These are phyloP conservation scores for Moesziomyces sp. DNA, from an alignment of 1,284 basidiomycete genomes.

Conservation along the genomic window DNA sequence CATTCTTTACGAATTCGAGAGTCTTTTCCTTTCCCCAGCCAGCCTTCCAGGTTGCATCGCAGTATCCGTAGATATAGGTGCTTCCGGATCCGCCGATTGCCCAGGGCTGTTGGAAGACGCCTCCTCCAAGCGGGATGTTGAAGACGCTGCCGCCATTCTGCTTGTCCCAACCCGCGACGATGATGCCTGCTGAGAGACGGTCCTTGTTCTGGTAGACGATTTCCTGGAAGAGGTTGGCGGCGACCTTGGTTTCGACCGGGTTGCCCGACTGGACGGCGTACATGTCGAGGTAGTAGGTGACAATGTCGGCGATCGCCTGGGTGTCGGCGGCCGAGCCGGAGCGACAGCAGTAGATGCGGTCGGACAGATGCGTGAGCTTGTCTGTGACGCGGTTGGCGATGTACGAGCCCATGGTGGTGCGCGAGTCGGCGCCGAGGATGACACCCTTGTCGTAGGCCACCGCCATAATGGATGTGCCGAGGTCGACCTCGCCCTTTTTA, in stretches of 20 bases:
- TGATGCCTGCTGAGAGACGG: slow-evolving; percentile 88
- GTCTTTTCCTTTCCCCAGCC: slow-evolving; percentile 93
- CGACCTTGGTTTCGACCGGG: slow-evolving; percentile 82
- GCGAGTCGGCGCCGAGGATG: slow-evolving; percentile 94
- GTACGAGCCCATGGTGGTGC: slow-evolving; percentile 96
- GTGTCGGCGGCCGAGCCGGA: slow-evolving; percentile 98
- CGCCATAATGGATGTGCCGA: slow-evolving; percentile 94
- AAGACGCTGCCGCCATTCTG: slow-evolving; percentile 92
- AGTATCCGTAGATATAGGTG: slow-evolving; percentile 98
- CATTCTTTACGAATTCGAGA: slow-evolving; percentile 91
- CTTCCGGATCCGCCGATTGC: slow-evolving; percentile 78
- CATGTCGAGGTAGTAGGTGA: slow-evolving; percentile 87
- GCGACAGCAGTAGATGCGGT: slow-evolving; percentile 98
- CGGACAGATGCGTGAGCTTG: slow-evolving; percentile 95
- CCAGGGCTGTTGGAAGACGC: slow-evolving; percentile 65
- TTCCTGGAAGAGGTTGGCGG: slow-evolving; percentile 86
- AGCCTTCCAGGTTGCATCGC: slow-evolving; percentile 95
- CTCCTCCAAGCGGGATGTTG: slow-evolving; percentile 73
- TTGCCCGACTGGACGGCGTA: slow-evolving; percentile 80
- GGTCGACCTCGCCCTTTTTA: slow-evolving; percentile 67
- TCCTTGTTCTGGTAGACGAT: slow-evolving; percentile 93
- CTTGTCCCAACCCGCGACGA: slow-evolving; percentile 98
- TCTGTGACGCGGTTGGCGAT: slow-evolving; percentile 99
- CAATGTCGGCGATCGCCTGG: slow-evolving; percentile 90
- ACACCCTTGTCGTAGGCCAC: slow-evolving; percentile 96